phyloP scores from a whole-genome alignment of 768 basidiomycete species.

The Hebeloma cylindrosporum region DNA sequence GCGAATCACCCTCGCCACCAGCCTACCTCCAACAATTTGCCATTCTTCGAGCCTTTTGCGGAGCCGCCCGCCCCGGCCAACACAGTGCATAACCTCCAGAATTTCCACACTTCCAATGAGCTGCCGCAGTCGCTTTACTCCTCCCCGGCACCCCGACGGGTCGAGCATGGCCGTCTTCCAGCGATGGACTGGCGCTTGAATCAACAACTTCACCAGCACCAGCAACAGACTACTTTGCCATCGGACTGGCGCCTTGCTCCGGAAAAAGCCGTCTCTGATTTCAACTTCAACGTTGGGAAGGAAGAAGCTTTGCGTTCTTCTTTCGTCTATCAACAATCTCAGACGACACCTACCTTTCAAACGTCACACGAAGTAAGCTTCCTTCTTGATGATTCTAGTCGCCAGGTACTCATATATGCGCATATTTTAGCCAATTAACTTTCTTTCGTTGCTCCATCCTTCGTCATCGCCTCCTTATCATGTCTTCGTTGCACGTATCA shows the following conservation, averaged over 20 bases:
- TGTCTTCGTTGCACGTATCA: slow-evolving; percentile 79
- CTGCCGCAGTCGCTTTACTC: slow-evolving; percentile 29
- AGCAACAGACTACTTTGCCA: slow-evolving; percentile 30
- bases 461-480: slow-evolving; percentile 83
- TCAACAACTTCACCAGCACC: slow-evolving; percentile 25
- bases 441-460: slow-evolving; percentile 80
- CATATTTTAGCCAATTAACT: slow-evolving; percentile 75
- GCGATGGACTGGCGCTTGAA: slow-evolving; percentile 41
- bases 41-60: slow-evolving; percentile 55
- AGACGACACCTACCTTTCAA: slow-evolving; percentile 27
- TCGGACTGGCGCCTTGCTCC: slow-evolving; percentile 46
- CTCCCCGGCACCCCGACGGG: slow-evolving; percentile 33
- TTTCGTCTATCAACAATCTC: slow-evolving; percentile 30
- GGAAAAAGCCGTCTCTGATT: slow-evolving; percentile 32
- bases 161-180: slow-evolving; percentile 26
- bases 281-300: slow-evolving; percentile 22
- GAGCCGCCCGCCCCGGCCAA: slow-evolving; percentile 39
- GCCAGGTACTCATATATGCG: slow-evolving; percentile 22
- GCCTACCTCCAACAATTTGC: slow-evolving; percentile 17
- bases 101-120: slow-evolving; percentile 23
- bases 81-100: slow-evolving; percentile 26
- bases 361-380: slow-evolving; percentile 51
- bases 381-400: slow-evolving; percentile 17
- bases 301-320: slow-evolving; percentile 32
- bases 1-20: slow-evolving; percentile 25